Conservation (phyloP, 495 filamentous ascomycete species). For the Thermothielavioides terrestris region DNA sequence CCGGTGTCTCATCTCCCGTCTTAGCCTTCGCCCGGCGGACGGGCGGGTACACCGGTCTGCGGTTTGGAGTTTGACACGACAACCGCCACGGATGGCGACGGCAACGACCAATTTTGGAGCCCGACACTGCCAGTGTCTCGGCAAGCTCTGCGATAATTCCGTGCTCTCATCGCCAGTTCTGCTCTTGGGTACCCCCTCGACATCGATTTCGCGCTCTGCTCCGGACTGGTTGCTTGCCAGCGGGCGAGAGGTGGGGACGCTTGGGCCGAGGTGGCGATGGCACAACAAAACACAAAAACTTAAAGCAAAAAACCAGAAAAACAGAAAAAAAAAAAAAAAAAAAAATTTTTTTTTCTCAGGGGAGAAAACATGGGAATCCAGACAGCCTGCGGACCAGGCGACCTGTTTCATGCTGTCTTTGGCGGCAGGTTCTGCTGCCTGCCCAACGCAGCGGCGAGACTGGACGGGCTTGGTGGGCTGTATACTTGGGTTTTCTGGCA, state of each 20-base stretch:
- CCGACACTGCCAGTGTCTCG: neutral
- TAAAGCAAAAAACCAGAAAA: too few relatives aligned
- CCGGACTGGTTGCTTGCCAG: neutral
- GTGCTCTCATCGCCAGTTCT: neutral
- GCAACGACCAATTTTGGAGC: neutral
- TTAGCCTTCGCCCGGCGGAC: conserved; percentile 19
- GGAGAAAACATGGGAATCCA: neutral
- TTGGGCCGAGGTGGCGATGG: neutral
- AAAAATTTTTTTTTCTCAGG: conserved; percentile 6
- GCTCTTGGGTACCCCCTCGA: too few relatives aligned
- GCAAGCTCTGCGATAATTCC: neutral
- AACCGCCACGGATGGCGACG: too few relatives aligned
- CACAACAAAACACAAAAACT: neutral
- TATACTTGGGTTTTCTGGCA: too few relatives aligned
- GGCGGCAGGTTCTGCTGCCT: too few relatives aligned
- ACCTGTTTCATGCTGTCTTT: too few relatives aligned
- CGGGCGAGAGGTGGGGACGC: neutral
- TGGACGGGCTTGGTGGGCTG: too few relatives aligned
- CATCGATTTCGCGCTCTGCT: neutral
- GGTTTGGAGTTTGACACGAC: conserved; percentile 1
- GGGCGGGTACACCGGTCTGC: neutral
- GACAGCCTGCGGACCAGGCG: neutral
- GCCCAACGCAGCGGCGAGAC: too few relatives aligned
- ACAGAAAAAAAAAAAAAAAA: neutral
- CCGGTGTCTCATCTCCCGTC: neutral